A percentile compares a stretch with the other conserved stretches of the same genome.
Evolutionary conservation across 2,329 filamentous ascomycete genomes (phyloP).

Genomic region (Fusarium lyarnte): DNA sequence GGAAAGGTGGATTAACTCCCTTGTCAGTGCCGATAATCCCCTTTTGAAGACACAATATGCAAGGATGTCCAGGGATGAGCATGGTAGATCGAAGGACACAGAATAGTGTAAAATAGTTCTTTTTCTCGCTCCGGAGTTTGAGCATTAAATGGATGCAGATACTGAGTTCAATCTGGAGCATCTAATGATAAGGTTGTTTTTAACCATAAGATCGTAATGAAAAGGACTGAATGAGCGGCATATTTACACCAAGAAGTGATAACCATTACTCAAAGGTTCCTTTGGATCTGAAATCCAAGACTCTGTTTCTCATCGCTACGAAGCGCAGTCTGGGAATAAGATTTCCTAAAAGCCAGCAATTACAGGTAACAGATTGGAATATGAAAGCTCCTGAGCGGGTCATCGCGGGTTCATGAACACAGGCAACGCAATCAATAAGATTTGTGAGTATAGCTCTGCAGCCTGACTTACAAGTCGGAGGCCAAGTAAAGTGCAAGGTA

Average conservation of each 20-base stretch:
- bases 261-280: neutral
- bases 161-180: neutral
- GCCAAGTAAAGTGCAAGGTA: neutral
- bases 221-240: neutral
- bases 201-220: neutral
- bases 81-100: slow-evolving; percentile 27
- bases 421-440: neutral
- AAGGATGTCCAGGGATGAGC: slow-evolving; percentile 44
- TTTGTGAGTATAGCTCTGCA: neutral
- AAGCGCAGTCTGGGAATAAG: neutral
- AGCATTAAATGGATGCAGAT: neutral
- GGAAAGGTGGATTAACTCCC: slow-evolving; percentile 47
- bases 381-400: neutral
- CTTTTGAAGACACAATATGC: slow-evolving; percentile 49
- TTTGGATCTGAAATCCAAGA: neutral
- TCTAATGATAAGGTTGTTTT: neutral
- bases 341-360: neutral
- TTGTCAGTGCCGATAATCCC: slow-evolving; percentile 47
- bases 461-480: neutral
- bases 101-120: neutral
- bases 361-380: neutral
- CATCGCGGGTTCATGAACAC: neutral
- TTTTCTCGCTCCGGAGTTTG: neutral
- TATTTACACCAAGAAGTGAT: neutral
- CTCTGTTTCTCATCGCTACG: neutral